These are phyloP conservation scores for Fusarium keratoplasticum DNA, from an alignment of 2,329 filamentous ascomycete genomes.

Conservation along the genomic window DNA sequence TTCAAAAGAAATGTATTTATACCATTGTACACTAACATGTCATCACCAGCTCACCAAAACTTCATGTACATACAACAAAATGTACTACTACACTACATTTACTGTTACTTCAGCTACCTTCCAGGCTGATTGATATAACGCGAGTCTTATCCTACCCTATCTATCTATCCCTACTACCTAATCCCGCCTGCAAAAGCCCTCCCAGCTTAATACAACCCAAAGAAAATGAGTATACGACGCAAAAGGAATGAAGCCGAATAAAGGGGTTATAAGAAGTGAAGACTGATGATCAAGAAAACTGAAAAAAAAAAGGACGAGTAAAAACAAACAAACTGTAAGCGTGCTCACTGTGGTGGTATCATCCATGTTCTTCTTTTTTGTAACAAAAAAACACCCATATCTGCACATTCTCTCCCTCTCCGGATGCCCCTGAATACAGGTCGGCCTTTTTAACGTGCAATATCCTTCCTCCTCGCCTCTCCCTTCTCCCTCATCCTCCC, in stretches of 20 bases:
- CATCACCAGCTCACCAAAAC: constrained; percentile 27
- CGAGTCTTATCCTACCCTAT: constrained; percentile 44
- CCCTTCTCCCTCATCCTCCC: constrained; percentile 7
- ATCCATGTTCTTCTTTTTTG: constrained; percentile 52
- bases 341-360: constrained; percentile 57
- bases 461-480: neutral
- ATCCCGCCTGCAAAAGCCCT: constrained; percentile 23
- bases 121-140: constrained; percentile 17
- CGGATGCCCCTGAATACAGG: neutral
- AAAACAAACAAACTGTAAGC: constrained; percentile 48
- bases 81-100: constrained; percentile 14
- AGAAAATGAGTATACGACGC: constrained; percentile 36
- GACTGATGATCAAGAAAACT: constrained; percentile 17
- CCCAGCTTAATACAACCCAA: constrained; percentile 24
- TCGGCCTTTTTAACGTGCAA: neutral
- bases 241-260: constrained; percentile 29
- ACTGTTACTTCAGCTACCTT: constrained; percentile 1
- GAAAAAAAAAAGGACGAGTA: constrained; percentile 11
- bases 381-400: constrained; percentile 46
- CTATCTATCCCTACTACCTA: constrained; percentile 41
- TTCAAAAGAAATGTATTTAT: constrained; percentile 24
- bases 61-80: constrained; percentile 12
- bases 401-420: constrained; percentile 36
- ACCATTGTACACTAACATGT: constrained; percentile 33
- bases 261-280: constrained; percentile 31